A percentile compares a stretch with the other conserved stretches of the same genome.
Evolutionary conservation across 208 protist genomes (phyloP).

Genomic region (Crithidia sp.): DNA sequence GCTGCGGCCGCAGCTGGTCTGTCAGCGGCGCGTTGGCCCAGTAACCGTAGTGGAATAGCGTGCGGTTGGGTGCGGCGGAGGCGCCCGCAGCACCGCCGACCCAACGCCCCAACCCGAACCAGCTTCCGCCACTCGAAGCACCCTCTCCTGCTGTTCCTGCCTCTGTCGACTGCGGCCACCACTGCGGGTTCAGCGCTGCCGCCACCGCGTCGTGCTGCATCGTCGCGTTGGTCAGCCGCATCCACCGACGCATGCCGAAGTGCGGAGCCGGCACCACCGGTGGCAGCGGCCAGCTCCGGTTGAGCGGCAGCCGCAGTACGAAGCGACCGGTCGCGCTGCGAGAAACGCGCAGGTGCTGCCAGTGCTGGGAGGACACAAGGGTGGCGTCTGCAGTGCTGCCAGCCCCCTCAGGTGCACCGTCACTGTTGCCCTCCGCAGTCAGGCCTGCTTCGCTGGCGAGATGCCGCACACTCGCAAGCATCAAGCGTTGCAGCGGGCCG

Average conservation of each 20-base stretch:
- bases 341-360: not conserved
- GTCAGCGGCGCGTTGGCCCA: constrained; percentile 63
- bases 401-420: no score
- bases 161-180: not conserved
- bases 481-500: not conserved
- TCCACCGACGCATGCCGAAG: constrained; percentile 66
- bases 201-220: constrained; percentile 38
- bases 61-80: not conserved
- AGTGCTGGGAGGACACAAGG: not conserved
- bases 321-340: constrained; percentile 41
- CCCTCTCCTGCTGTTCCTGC: not conserved
- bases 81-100: not conserved
- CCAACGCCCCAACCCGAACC: constrained; percentile 17
- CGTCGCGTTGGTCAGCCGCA: constrained; percentile 49
- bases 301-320: constrained; percentile 65
- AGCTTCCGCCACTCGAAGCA: not conserved
- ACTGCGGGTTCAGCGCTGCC: constrained; percentile 41
- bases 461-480: no score
- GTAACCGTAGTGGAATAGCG: constrained; percentile 59
- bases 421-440: not conserved
- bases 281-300: constrained; percentile 47
- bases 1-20: constrained; percentile 61
- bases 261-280: constrained; percentile 39
- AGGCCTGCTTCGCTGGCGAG: no score
- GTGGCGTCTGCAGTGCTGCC: no score